Evolutionary conservation across 2,329 filamentous ascomycete genomes (phyloP).

Genomic region (Colletotrichum theobromicola): DNA sequence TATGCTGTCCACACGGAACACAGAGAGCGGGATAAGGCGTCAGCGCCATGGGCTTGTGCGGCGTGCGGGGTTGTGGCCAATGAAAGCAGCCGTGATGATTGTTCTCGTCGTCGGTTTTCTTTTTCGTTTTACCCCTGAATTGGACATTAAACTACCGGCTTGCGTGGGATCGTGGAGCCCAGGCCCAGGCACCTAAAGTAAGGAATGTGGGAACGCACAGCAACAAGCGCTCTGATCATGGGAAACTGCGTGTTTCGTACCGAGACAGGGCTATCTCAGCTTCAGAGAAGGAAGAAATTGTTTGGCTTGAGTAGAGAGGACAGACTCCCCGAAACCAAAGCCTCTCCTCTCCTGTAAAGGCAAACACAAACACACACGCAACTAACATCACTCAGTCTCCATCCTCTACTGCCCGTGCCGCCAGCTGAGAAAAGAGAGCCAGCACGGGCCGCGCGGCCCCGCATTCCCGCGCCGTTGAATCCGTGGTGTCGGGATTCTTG

Average conservation of each 20-base stretch:
- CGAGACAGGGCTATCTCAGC: not conserved
- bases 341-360: not conserved
- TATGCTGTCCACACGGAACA: not conserved
- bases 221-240: not conserved
- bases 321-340: not conserved
- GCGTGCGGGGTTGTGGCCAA: not conserved
- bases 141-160: not conserved
- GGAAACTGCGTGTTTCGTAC: not conserved
- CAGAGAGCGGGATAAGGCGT: not conserved
- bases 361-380: not conserved
- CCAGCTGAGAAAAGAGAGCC: not conserved
- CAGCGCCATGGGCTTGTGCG: not conserved
- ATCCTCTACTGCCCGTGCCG: not conserved
- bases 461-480: not conserved
- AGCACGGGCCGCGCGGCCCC: not conserved
- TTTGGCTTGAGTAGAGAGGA: not conserved
- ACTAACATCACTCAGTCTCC: not conserved
- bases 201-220: not conserved
- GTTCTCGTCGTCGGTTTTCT: not conserved
- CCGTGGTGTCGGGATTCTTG: not conserved
- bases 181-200: not conserved
- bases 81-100: not conserved
- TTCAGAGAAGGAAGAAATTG: not conserved
- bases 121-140: not conserved
- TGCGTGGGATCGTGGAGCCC: not conserved